These are phyloP conservation scores for Carex kokanica DNA, from an alignment of 176 grass and related monocot species.

Conservation along the genomic window DNA sequence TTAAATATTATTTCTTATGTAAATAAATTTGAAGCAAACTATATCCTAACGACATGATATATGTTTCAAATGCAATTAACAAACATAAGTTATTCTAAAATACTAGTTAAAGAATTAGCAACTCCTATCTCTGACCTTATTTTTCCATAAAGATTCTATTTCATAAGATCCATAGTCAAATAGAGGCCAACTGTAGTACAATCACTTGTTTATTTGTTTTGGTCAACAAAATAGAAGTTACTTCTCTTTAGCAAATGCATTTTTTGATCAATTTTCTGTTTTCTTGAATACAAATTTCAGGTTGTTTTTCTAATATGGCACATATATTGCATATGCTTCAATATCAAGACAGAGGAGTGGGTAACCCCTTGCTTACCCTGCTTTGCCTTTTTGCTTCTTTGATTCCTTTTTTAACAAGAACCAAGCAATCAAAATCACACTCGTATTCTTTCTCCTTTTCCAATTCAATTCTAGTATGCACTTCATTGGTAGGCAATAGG, in stretches of 20 bases:
- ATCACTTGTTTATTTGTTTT: neutral
- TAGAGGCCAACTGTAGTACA: neutral
- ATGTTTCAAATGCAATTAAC: neutral
- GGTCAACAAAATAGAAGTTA: neutral
- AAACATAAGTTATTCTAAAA: neutral
- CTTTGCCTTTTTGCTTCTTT: conserved; percentile 67
- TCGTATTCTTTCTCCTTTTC: conserved; percentile 33
- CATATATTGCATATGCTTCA: conserved; percentile 91
- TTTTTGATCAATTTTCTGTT: neutral
- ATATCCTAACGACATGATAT: neutral
- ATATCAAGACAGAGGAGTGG: conserved; percentile 95
- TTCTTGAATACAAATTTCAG: conserved; percentile 34
- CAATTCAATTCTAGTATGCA: conserved; percentile 27
- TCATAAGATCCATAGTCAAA: neutral
- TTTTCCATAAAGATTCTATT: neutral
- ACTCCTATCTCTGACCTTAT: neutral
- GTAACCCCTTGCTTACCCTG: conserved; percentile 71
- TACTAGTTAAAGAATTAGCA: neutral
- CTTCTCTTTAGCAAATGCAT: neutral
- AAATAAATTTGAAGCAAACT: neutral
- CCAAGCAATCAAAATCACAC: neutral
- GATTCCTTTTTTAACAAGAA: conserved; percentile 33
- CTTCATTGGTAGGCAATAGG: conserved; percentile 1
- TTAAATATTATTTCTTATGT: neutral
- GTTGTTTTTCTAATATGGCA: conserved; percentile 88